Conservation (phyloP, 805 yeast species). For the Yamadazyma laniorum region DNA sequence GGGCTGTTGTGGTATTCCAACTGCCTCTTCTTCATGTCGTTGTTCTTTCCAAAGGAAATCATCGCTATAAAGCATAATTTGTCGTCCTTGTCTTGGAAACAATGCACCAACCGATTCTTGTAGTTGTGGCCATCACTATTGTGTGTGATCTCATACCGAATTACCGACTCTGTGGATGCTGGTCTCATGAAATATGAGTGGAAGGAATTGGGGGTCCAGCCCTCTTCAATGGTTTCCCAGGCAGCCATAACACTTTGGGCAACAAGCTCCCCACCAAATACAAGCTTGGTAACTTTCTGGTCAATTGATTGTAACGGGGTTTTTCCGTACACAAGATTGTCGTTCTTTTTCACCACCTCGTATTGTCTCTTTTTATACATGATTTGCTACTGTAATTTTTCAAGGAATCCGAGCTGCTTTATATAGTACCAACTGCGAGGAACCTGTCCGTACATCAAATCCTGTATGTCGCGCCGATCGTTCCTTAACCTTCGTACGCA, state of each 20-base stretch:
- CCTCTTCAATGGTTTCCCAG: conserved; percentile 27
- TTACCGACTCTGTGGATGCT: conserved; percentile 25
- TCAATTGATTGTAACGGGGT: conserved; percentile 21
- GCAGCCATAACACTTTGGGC: conserved; percentile 40
- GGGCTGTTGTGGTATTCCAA: conserved; percentile 15
- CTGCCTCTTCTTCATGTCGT: conserved; percentile 19
- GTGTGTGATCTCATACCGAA: conserved; percentile 31
- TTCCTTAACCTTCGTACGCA: too few species aligned
- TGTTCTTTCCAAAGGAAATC: conserved; percentile 33
- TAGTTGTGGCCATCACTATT: conserved; percentile 35
- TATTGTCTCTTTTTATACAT: conserved; percentile 15
- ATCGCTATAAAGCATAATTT: conserved; percentile 33
- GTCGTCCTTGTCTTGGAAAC: conserved; percentile 26
- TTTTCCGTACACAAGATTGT: conserved; percentile 15
- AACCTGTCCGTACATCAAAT: too few species aligned
- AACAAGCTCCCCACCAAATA: conserved; percentile 40
- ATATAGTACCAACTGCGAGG: too few species aligned
- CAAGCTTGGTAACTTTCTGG: conserved; percentile 29
- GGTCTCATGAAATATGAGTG: conserved; percentile 41
- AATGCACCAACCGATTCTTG: conserved; percentile 33
- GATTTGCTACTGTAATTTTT: too few species aligned
- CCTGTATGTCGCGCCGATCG: too few species aligned
- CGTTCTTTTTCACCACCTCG: conserved; percentile 14
- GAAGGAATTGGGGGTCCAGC: conserved; percentile 38
- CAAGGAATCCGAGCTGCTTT: too few species aligned